Conservation (phyloP, 176 grass and related monocot genomes). For the Eleusine coracana region DNA sequence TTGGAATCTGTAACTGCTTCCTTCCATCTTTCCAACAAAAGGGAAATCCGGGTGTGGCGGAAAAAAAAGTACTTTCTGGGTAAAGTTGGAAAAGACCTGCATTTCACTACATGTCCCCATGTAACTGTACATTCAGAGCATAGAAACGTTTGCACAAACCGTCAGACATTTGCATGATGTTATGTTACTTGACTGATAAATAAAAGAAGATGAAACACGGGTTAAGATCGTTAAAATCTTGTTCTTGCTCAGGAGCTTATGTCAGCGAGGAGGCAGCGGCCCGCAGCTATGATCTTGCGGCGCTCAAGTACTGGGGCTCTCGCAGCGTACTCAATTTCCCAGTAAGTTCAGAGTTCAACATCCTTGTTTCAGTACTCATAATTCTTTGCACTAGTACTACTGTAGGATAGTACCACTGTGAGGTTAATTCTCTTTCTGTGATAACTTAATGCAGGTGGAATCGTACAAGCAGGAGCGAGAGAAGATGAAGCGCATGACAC, state of each 20-base stretch:
- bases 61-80: not conserved
- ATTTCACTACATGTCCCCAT: conserved; percentile 23
- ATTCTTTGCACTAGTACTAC: too few relatives aligned
- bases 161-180: not conserved
- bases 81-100: conserved; percentile 2
- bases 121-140: not conserved
- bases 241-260: conserved; percentile 52
- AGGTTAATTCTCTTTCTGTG: not conserved
- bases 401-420: not conserved
- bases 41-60: not conserved
- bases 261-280: conserved; percentile 69
- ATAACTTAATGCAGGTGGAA: conserved; percentile 52
- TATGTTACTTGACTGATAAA: not conserved
- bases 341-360: conserved; percentile 43
- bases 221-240: not conserved
- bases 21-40: conserved; percentile 4
- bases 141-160: not conserved
- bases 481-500: conserved; percentile 63
- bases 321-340: conserved; percentile 68
- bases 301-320: conserved; percentile 76
- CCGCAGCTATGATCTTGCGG: conserved; percentile 75
- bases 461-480: conserved; percentile 63
- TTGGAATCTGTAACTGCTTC: not conserved
- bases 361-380: not conserved
- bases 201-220: not conserved